These are phyloP conservation scores for sorghum (Sorghum bicolor) DNA, from an alignment of 176 grass and related monocot species.

Conservation along the genomic window DNA sequence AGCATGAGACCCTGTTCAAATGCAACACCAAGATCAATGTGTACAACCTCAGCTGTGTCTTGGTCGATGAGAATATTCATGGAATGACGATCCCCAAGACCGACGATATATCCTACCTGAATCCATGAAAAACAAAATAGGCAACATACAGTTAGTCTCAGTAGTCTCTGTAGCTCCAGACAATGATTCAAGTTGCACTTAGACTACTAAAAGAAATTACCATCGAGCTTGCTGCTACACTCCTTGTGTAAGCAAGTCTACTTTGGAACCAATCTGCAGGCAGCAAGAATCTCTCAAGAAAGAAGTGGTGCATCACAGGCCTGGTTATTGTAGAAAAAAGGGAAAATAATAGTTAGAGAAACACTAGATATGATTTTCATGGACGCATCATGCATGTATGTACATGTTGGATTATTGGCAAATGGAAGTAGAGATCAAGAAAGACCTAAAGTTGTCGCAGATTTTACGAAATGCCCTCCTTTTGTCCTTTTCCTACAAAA, in stretches of 20 bases:
- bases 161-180: not conserved
- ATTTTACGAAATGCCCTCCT: constrained; percentile 80
- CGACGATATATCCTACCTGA: constrained; percentile 96
- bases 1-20: constrained; percentile 98
- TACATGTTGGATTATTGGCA: not conserved
- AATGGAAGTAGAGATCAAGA: constrained; percentile 31
- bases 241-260: constrained; percentile 89
- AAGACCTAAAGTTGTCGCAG: constrained; percentile 81
- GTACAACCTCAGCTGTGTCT: constrained; percentile 89
- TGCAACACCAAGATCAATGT: constrained; percentile 97
- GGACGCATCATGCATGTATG: not conserved
- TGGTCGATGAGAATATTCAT: constrained; percentile 98
- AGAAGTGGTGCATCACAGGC: constrained; percentile 96
- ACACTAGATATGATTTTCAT: not conserved
- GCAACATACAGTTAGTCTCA: constrained; percentile 4
- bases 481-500: constrained; percentile 91
- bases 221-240: constrained; percentile 92
- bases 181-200: constrained; percentile 8
- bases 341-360: not conserved
- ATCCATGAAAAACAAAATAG: constrained; percentile 16
- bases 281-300: constrained; percentile 89
- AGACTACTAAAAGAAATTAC: constrained; percentile 47
- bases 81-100: constrained; percentile 93
- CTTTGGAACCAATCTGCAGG: constrained; percentile 89
- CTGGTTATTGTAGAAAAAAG: constrained; percentile 44